Evolutionary conservation across 352 stramenopile genomes (phyloP), one percentile per base, ranked within the genome.

Genomic region (Globisporangium yorkense): DNA sequence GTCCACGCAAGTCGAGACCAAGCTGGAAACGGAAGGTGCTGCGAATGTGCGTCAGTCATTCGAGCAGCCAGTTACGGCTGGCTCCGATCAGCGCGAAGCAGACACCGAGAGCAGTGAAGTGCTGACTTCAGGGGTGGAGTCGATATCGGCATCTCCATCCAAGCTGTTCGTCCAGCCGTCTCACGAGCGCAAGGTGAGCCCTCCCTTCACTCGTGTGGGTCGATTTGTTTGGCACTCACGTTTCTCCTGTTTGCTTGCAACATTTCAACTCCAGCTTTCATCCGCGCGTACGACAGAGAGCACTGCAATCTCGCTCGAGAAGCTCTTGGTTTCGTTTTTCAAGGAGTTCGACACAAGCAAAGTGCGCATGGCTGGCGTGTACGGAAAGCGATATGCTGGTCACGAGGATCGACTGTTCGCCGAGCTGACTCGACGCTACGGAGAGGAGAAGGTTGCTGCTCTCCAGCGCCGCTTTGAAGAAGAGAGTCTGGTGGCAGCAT

Each of bases 401-500:
- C 74, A 76, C 49, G 80, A 90, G 47, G 72, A 84, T n/a, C 77
- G 70, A 46, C 50, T 92, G 24, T 92, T 92, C 31, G 52, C 65
- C 18, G 82, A 89, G 44, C 56, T 92, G 6, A 72, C 77, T 20
- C 80, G 80, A 43, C 76, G 74, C 31, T 92, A 92, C 56, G 78
- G 78, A 15, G 66, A 62, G 9, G 56, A 71, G 0, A 84, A 77
- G 59, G 77, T 89, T 21, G 57, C 53, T 40, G 49, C 46, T 6
- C 57, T 91, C 8, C 71, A 80, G 59, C 62, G 15, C 70, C 71
- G 27, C 48, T 61, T 16, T 20, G 44, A 31, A 15, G 44, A 49
- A 24, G 44, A 15, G 8, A 49, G 3, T 16, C 20, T 7, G 3
- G 10, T 20, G 16, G n/a, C 44, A 6, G 8, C 44, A 2, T 7